Evolutionary conservation across 495 filamentous ascomycete species (phyloP).

Genomic region (Aspergillus ostianus): DNA sequence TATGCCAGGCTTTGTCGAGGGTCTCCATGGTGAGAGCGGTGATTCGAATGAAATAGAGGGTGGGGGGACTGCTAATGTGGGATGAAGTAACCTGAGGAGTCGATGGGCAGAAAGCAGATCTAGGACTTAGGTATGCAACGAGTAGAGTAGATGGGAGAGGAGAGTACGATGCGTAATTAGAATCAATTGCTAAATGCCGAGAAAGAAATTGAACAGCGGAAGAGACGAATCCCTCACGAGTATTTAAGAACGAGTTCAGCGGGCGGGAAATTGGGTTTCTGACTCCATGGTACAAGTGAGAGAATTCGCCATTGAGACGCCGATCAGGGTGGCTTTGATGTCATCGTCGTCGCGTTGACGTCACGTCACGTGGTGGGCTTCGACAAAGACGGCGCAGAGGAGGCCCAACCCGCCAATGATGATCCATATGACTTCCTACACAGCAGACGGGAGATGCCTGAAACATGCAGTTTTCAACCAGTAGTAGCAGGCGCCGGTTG

Average conservation of each 20-base stretch:
- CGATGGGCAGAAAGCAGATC: background rate
- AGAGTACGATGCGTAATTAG: background rate
- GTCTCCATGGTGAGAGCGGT: constrained; percentile 33
- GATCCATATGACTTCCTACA: background rate
- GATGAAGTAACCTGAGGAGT: background rate
- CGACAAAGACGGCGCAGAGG: background rate
- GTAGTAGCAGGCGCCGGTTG: background rate
- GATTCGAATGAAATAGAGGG: background rate
- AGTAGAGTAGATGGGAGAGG: background rate
- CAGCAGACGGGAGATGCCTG: background rate
- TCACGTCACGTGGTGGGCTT: constrained; percentile 1
- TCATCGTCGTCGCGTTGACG: constrained; percentile 2
- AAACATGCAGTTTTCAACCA: no score
- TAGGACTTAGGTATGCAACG: background rate
- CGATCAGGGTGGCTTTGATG: constrained; percentile 1
- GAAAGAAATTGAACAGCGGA: background rate
- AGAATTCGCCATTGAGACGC: background rate
- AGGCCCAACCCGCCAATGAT: background rate
- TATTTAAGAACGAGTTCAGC: background rate
- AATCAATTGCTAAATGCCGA: background rate
- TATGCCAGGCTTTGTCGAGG: constrained; percentile 33
- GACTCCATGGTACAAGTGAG: background rate
- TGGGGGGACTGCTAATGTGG: no score
- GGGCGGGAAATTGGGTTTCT: background rate
- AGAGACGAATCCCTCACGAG: background rate